phyloP scores from a whole-genome alignment of 2,329 filamentous ascomycete genomes.

The Colletotrichum zoysiae region DNA sequence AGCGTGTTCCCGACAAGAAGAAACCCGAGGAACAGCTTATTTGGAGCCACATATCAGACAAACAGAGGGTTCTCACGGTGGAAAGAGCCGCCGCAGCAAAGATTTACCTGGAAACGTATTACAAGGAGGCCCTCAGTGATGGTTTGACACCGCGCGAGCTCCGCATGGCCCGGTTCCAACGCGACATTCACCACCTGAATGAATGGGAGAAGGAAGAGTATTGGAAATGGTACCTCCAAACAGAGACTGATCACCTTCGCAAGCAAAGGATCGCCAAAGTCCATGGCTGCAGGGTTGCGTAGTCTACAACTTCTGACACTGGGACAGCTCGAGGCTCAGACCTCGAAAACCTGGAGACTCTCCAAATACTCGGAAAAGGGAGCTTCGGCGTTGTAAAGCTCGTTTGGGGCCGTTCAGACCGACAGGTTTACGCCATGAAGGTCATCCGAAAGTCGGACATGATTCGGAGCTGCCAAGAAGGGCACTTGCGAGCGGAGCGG shows the following conservation, averaged over 20 bases:
- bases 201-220: conserved; percentile 66
- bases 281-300: conserved; percentile 23
- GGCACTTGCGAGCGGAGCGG: conserved; percentile 88
- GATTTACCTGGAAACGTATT: conserved; percentile 87
- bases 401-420: conserved; percentile 70
- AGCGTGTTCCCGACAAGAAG: not conserved
- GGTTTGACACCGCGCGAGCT: conserved; percentile 66
- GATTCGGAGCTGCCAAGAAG: conserved; percentile 91
- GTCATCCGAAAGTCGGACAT: conserved; percentile 95
- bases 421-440: conserved; percentile 92
- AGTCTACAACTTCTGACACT: conserved; percentile 6
- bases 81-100: conserved; percentile 86
- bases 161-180: conserved; percentile 73
- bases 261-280: conserved; percentile 28
- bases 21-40: not conserved
- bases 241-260: conserved; percentile 66
- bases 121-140: conserved; percentile 73
- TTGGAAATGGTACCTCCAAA: conserved; percentile 61
- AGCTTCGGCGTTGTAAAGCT: conserved; percentile 94
- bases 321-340: conserved; percentile 17
- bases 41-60: conserved; percentile 8
- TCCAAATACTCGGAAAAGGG: conserved; percentile 89
- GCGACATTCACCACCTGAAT: conserved; percentile 66
- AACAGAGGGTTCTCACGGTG: conserved; percentile 65
- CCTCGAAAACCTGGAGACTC: conserved; percentile 76